Conservation (phyloP, 139 green algal genomes). For the Gonium pectorale region DNA sequence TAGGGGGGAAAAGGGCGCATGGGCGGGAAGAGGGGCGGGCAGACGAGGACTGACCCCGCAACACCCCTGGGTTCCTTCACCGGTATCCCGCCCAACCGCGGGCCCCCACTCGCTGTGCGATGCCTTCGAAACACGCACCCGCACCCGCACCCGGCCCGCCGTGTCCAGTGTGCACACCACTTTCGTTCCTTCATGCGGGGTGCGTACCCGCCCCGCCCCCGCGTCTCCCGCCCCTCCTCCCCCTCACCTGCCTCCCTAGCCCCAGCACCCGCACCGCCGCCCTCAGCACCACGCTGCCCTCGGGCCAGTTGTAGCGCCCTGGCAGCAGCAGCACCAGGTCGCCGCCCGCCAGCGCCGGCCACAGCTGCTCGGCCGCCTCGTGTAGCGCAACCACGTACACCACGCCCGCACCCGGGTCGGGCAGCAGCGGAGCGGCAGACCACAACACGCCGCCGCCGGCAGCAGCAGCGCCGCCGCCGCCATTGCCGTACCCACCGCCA, state of each 20-base stretch:
- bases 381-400: not conserved
- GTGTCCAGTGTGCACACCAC: no score
- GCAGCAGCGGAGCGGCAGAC: conserved; percentile 12
- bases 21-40: no score
- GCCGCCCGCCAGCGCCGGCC: conserved; percentile 25
- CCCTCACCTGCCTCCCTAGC: not conserved
- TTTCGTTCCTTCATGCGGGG: no score
- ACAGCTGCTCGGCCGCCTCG: conserved; percentile 25
- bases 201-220: not conserved
- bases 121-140: no score
- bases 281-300: conserved; percentile 13
- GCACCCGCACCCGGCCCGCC: no score
- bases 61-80: no score
- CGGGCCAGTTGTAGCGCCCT: conserved; percentile 52
- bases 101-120: no score
- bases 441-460: not conserved
- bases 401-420: not conserved
- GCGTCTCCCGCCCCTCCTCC: not conserved
- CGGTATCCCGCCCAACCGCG: no score
- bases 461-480: not conserved
- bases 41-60: no score
- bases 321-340: conserved; percentile 54
- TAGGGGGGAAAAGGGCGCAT: no score
- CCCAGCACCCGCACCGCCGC: conserved; percentile 28
- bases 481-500: not conserved